Conservation (phyloP, 805 yeast genomes). For the Maudiozyma saulgeensis region DNA sequence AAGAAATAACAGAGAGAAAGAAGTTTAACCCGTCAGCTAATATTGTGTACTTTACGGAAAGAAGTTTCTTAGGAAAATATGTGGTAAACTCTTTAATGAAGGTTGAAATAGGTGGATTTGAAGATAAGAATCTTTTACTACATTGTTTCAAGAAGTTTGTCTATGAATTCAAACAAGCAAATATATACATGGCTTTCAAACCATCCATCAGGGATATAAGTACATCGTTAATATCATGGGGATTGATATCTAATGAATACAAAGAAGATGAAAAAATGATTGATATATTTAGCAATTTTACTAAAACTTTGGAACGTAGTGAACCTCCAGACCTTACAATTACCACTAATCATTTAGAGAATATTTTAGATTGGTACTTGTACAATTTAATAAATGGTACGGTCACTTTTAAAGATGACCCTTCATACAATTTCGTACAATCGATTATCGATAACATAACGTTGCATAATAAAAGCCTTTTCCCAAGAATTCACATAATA, state of each 20-base stretch:
- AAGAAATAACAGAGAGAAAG: background rate
- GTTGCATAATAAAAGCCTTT: conserved; percentile 16
- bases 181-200: background rate
- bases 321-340: conserved; percentile 1
- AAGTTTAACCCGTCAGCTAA: background rate
- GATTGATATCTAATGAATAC: background rate
- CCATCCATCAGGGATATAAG: background rate
- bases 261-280: conserved; percentile 7
- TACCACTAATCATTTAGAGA: conserved; percentile 16
- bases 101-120: conserved; percentile 13
- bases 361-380: conserved; percentile 17
- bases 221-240: background rate
- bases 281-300: background rate
- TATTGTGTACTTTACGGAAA: conserved; percentile 5
- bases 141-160: background rate
- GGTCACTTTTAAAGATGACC: background rate
- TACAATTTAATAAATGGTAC: conserved; percentile 1
- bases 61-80: conserved; percentile 16
- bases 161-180: conserved; percentile 2
- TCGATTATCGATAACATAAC: conserved; percentile 6
- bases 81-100: conserved; percentile 8
- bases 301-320: background rate
- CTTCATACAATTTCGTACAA: background rate
- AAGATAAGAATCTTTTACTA: conserved; percentile 4
- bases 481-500: conserved; percentile 21